These are phyloP conservation scores for Aspergillus aculeatinus DNA, from an alignment of 2,329 filamentous ascomycete genomes.

Conservation along the genomic window DNA sequence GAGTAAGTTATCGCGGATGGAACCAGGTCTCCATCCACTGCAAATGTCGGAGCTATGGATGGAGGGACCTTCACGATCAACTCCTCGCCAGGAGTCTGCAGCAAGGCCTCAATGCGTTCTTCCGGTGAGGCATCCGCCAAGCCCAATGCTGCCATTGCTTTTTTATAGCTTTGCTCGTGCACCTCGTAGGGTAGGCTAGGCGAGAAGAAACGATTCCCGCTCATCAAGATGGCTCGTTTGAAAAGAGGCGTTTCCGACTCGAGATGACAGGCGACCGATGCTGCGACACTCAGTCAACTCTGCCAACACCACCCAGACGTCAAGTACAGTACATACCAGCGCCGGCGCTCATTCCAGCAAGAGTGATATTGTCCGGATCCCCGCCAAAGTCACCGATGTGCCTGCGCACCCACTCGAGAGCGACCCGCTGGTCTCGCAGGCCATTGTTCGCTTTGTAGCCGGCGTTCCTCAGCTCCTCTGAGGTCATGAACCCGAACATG, in stretches of 20 bases:
- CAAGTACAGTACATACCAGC: slow-evolving; percentile 24
- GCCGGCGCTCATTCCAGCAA: slow-evolving; percentile 53
- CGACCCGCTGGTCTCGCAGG: slow-evolving; percentile 49
- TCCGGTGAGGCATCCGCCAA: slow-evolving; percentile 38
- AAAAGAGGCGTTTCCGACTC: slow-evolving; percentile 42
- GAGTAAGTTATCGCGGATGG: slow-evolving; percentile 26
- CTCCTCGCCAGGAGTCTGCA: slow-evolving; percentile 42
- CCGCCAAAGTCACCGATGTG: slow-evolving; percentile 46
- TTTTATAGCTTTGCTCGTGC: slow-evolving; percentile 46
- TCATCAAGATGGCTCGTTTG: slow-evolving; percentile 44
- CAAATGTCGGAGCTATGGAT: slow-evolving; percentile 35
- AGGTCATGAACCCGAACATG: slow-evolving; percentile 49
- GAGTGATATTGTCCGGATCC: slow-evolving; percentile 40
- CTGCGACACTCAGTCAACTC: slow-evolving; percentile 15
- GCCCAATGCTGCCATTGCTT: slow-evolving; percentile 41
- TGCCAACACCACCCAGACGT: slow-evolving; percentile 2
- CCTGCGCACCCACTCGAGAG: slow-evolving; percentile 41
- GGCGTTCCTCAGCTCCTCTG: slow-evolving; percentile 47
- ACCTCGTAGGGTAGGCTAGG: slow-evolving; percentile 39
- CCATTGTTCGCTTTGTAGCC: slow-evolving; percentile 49
- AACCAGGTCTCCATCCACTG: slow-evolving; percentile 47
- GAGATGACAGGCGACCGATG: slow-evolving; percentile 34
- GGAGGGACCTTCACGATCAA: slow-evolving; percentile 43
- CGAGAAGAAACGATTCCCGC: slow-evolving; percentile 46
- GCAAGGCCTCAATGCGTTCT: slow-evolving; percentile 45